A percentile compares a stretch with the other conserved stretches of the same genome.
These are phyloP conservation scores for Skeletonema potamos DNA, from an alignment of 108 stramenopile genomes.

Conservation along the genomic window DNA sequence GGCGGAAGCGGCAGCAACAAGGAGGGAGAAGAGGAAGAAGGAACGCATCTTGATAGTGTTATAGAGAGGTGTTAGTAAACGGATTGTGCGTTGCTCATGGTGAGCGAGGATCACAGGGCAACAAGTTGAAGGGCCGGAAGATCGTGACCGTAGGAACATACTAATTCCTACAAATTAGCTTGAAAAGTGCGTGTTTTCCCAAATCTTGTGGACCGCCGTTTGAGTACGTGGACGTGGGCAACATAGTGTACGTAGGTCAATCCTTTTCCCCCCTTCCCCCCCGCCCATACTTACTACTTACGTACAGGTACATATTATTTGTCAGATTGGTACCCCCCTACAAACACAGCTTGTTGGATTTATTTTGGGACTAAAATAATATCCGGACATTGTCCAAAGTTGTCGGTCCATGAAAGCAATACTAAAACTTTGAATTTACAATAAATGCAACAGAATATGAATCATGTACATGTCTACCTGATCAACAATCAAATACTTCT, in stretches of 20 bases:
- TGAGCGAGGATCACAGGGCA: not conserved
- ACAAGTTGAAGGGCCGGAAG: constrained; percentile 5
- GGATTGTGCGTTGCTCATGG: not conserved
- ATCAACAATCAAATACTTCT: not conserved
- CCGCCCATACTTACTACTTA: no score
- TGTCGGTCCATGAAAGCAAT: no score
- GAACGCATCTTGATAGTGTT: constrained; percentile 42
- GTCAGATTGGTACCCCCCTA: no score
- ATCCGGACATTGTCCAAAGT: no score
- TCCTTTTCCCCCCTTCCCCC: not conserved
- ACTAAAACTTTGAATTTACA: no score
- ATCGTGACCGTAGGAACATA: not conserved
- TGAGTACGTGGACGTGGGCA: no score
- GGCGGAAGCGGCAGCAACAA: constrained; percentile 79
- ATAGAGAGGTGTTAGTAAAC: constrained; percentile 9
- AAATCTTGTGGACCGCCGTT: not conserved
- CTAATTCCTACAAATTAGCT: not conserved
- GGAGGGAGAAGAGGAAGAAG: constrained; percentile 73
- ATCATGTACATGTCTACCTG: not conserved
- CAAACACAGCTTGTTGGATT: no score
- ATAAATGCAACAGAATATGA: not conserved
- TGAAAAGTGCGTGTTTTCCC: not conserved
- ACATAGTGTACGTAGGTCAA: no score
- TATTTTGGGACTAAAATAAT: no score
- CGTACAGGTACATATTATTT: no score